Conservation (phyloP, 2,329 filamentous ascomycete species). For the Colletotrichum aenigma region DNA sequence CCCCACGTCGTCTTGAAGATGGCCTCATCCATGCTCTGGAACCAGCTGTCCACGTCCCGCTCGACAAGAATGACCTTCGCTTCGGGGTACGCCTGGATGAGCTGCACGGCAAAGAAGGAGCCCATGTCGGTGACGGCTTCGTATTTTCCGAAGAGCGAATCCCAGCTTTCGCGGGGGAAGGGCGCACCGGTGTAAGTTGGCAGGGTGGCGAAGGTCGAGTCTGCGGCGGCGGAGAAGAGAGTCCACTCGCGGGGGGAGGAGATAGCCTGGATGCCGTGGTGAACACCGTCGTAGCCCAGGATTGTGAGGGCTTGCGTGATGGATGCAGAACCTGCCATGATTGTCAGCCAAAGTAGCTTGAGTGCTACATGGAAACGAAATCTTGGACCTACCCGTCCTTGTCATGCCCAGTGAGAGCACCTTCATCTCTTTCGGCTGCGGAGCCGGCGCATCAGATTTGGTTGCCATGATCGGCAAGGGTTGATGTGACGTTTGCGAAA, state of each 20-base stretch:
- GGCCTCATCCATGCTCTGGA: constrained; percentile 4
- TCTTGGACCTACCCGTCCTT: constrained; percentile 28
- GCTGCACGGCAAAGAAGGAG: constrained; percentile 70
- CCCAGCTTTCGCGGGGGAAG: constrained; percentile 25
- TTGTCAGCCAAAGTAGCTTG: background rate
- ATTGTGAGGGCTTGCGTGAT: constrained; percentile 34
- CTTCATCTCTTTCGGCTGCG: constrained; percentile 25
- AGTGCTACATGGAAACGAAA: background rate
- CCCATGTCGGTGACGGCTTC: constrained; percentile 43
- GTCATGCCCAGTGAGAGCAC: constrained; percentile 33
- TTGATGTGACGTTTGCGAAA: background rate
- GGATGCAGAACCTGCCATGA: constrained; percentile 27
- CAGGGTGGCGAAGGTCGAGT: constrained; percentile 29
- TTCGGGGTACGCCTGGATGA: constrained; percentile 74
- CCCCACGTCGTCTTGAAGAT: constrained; percentile 30
- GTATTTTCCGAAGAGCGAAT: constrained; percentile 26
- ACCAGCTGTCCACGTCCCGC: background rate
- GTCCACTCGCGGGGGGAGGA: constrained; percentile 26
- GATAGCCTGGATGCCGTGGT: constrained; percentile 31
- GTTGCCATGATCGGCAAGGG: background rate
- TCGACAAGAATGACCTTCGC: constrained; percentile 68
- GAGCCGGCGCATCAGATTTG: background rate
- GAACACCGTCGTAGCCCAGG: constrained; percentile 36
- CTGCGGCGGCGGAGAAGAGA: constrained; percentile 29
- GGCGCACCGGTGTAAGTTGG: constrained; percentile 22